phyloP scores from a whole-genome alignment of 2,329 filamentous ascomycete genomes.

The Fusarium caatingaense region DNA sequence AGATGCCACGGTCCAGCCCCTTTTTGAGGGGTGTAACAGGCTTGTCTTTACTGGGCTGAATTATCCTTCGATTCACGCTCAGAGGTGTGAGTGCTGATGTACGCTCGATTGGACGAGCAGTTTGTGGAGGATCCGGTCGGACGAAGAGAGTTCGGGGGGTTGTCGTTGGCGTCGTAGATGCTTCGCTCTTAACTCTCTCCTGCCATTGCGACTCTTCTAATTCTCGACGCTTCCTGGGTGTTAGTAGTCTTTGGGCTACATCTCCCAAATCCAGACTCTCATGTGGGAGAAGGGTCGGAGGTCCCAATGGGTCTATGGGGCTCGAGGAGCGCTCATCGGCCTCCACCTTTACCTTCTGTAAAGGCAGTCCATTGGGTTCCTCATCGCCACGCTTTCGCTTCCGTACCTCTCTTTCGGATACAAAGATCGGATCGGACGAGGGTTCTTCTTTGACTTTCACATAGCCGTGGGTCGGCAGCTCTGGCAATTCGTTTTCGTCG shows the following conservation, averaged over 20 bases:
- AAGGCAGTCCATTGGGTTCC: conserved; percentile 38
- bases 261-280: conserved; percentile 70
- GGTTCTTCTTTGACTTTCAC: conserved; percentile 61
- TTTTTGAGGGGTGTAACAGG: conserved; percentile 35
- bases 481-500: conserved; percentile 41
- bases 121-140: conserved; percentile 35
- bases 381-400: conserved; percentile 57
- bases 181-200: conserved; percentile 15
- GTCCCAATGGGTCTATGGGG: conserved; percentile 40
- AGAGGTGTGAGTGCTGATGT: conserved; percentile 53
- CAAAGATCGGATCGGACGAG: conserved; percentile 65
- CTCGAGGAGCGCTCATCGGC: conserved; percentile 45
- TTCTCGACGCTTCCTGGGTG: conserved; percentile 52
- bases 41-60: conserved; percentile 41
- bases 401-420: conserved; percentile 62
- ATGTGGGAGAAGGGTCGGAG: conserved; percentile 52
- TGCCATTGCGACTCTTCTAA: conserved; percentile 32
- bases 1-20: conserved; percentile 53
- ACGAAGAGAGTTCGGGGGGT: conserved; percentile 39
- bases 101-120: conserved; percentile 30
- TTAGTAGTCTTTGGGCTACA: conserved; percentile 49
- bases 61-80: conserved; percentile 49
- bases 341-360: conserved; percentile 59
- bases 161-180: conserved; percentile 12
- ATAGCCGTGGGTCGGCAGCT: conserved; percentile 27